Evolutionary conservation across 176 grass and related monocot genomes (phyloP).

Genomic region (Themeda triandra): DNA sequence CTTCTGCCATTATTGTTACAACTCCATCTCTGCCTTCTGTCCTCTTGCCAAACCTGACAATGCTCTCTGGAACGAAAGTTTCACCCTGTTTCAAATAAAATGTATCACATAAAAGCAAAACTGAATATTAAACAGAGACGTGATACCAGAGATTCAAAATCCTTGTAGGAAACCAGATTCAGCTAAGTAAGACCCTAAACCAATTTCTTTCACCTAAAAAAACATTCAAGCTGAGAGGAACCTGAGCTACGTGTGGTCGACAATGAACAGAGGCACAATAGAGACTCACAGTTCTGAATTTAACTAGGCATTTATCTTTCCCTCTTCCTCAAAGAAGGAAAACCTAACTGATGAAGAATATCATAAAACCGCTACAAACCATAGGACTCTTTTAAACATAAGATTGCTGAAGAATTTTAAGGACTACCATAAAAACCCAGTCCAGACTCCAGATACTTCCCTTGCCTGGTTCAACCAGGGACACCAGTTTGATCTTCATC

Average conservation of each 20-base stretch:
- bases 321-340: not conserved
- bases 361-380: not conserved
- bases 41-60: slow-evolving; percentile 76
- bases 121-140: not conserved
- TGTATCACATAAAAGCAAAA: not conserved
- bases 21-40: slow-evolving; percentile 60
- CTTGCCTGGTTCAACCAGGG: not conserved
- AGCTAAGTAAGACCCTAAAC: not conserved
- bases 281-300: too few relatives aligned
- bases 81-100: slow-evolving; percentile 64
- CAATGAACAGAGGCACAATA: too few relatives aligned
- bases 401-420: too few relatives aligned
- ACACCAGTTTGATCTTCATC: not conserved
- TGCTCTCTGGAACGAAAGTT: slow-evolving; percentile 84
- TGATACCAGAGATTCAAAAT: not conserved
- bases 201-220: not conserved
- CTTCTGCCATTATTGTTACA: slow-evolving; percentile 46
- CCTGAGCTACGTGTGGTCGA: not conserved
- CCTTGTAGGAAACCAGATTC: not conserved
- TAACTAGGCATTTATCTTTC: too few relatives aligned
- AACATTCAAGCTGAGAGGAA: not conserved
- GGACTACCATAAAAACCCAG: not conserved
- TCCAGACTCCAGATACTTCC: slow-evolving; percentile 3
- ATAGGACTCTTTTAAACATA: not conserved
- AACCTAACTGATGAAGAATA: not conserved